Percentiles rank a stretch among this genome's conserved stretches.
phyloP scores from a whole-genome alignment of 495 filamentous ascomycete species.

The Trichoderma orchidacearum region DNA sequence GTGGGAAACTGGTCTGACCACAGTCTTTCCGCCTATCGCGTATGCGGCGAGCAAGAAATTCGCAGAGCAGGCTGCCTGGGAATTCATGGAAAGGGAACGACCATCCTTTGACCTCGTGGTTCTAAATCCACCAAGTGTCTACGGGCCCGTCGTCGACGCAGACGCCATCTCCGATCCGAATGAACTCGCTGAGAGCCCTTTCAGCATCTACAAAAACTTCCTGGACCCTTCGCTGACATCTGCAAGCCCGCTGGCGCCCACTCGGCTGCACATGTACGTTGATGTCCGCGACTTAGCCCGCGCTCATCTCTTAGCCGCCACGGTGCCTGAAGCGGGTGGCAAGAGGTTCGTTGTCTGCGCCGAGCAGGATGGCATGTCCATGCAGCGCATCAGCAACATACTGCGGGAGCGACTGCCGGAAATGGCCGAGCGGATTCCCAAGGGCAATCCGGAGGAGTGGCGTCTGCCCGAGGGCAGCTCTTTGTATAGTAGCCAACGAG shows the following conservation, averaged over 20 bases:
- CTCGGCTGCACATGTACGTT: constrained; percentile 43
- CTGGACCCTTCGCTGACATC: constrained; percentile 48
- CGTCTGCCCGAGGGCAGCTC: constrained; percentile 13
- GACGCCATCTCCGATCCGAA: too few species aligned
- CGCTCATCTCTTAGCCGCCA: constrained; percentile 58
- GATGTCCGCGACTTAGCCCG: constrained; percentile 61
- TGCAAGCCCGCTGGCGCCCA: constrained; percentile 31
- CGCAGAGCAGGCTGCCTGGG: too few species aligned
- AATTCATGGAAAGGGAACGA: too few species aligned
- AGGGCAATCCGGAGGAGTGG: constrained; percentile 24
- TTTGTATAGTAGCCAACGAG: constrained; percentile 31
- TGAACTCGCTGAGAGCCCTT: too few species aligned
- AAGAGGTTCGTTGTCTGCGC: constrained; percentile 46
- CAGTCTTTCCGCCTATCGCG: too few species aligned
- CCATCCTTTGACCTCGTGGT: too few species aligned
- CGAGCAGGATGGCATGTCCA: constrained; percentile 43
- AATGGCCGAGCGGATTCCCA: constrained; percentile 44
- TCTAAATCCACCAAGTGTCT: too few species aligned
- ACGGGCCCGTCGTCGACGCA: too few species aligned
- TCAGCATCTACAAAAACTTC: constrained; percentile 28
- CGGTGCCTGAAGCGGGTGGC: constrained; percentile 48
- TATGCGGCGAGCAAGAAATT: too few species aligned
- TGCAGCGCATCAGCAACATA: constrained; percentile 51
- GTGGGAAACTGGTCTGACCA: too few species aligned
- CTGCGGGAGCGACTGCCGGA: constrained; percentile 54